Conservation (phyloP, 768 basidiomycete genomes). For the Lyophyllum decastes region DNA sequence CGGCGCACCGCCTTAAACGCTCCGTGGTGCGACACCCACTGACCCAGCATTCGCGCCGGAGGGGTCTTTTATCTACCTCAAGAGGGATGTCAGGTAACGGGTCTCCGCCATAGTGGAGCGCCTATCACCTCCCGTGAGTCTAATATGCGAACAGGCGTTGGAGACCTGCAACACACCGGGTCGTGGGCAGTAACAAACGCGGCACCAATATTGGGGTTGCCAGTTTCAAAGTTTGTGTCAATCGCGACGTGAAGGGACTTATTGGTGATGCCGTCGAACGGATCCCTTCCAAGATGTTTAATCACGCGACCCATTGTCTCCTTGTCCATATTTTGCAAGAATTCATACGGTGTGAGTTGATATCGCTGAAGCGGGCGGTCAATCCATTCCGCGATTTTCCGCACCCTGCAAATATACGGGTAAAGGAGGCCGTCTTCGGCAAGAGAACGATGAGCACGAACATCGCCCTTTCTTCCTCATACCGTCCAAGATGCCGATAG, state of each 20-base stretch:
- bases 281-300: not conserved
- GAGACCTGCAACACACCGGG: not conserved
- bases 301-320: not conserved
- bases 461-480: not conserved
- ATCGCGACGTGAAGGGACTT: not conserved
- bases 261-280: not conserved
- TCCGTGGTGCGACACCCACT: not conserved
- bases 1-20: not conserved
- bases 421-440: not conserved
- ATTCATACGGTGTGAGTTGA: not conserved
- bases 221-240: not conserved
- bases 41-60: not conserved
- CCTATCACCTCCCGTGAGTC: no score
- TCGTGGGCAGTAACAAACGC: not conserved
- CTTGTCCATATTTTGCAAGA: slow-evolving; percentile 1
- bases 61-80: not conserved
- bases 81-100: slow-evolving; percentile 47
- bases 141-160: not conserved
- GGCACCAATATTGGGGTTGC: not conserved
- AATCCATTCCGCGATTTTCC: not conserved
- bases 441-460: not conserved
- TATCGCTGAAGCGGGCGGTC: not conserved
- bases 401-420: not conserved
- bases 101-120: no score
- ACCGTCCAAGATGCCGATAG: not conserved